Evolutionary conservation across 495 filamentous ascomycete species (phyloP), one percentile per base, ranked within the genome.

Genomic region (Rhypophila decipiens): DNA sequence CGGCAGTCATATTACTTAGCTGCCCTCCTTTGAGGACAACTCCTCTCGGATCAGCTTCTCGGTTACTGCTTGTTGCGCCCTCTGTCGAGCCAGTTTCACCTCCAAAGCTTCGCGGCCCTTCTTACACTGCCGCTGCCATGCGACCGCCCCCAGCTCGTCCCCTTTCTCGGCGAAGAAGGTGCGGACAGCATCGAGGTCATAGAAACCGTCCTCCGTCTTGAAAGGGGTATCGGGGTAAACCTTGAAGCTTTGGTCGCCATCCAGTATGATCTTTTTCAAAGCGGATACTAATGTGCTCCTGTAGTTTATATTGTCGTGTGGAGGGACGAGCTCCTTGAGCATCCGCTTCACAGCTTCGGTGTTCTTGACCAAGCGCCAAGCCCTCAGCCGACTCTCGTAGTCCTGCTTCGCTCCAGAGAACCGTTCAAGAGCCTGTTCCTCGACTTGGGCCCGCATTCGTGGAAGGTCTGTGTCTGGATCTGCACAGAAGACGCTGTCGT

Each of bases 211-310:
- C 1, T 34, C 40, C 13, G 64, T 50, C 21, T 43, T 59, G 2
- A 65, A 42, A 0, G 58, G 20, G 4, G 23, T 27, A 1, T 57
- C 21, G 4, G 58, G 52, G 2, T 27, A 21, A 18, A 60, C 45
- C 1, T 63, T 68, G 5, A 69, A 61, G 5, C 48, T 62, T 2
- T 43, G 5, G 42, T 71, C 62, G 5, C 56, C 64, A 7, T 58
- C 44, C 44, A 72, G 36, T 21, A 73, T 39, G 39, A 72, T 72
- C 49, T 66, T 63, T 52, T 51, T 54, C 46, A 75, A 27, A 37
- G 63, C 63, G 15, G 39, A 39, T 20, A 57, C 37, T 50, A 64
- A 24, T 39, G 55, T 49, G 9, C 57, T 42, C 12, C 62, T 59
- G 21, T 39, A 49, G 7, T 49, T 23, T 5, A 20, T 33, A 0